A percentile compares a stretch with the other conserved stretches of the same genome.
phyloP scores from a whole-genome alignment of 2,329 filamentous ascomycete genomes.

The Beauveria brongniartii region DNA sequence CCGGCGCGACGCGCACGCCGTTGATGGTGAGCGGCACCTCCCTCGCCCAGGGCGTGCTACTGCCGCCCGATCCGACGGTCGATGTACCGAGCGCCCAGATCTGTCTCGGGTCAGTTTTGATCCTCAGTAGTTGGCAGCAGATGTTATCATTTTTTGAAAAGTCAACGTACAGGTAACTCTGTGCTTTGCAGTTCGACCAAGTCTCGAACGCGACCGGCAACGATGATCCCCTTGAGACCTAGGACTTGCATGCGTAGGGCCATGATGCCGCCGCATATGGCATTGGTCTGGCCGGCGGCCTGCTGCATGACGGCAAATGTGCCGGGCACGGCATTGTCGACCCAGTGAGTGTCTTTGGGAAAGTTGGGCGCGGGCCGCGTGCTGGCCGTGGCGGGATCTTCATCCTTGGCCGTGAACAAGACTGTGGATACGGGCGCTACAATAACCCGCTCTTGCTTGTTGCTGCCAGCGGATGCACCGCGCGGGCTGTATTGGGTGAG shows the following conservation, averaged over 20 bases:
- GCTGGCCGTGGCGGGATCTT: slow-evolving; percentile 17
- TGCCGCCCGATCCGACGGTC: slow-evolving; percentile 48
- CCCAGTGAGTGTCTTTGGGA: slow-evolving; percentile 55
- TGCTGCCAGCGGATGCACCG: slow-evolving; percentile 13
- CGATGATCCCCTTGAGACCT: slow-evolving; percentile 53
- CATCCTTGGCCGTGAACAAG: slow-evolving; percentile 53
- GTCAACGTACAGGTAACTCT: slow-evolving; percentile 44
- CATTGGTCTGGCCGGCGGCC: slow-evolving; percentile 56
- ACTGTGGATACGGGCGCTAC: slow-evolving; percentile 53
- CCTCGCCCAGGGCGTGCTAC: slow-evolving; percentile 47
- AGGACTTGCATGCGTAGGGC: slow-evolving; percentile 58
- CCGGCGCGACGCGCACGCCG: slow-evolving; percentile 36
- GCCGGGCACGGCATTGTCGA: slow-evolving; percentile 51
- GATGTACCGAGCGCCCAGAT: slow-evolving; percentile 51
- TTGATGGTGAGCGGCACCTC: slow-evolving; percentile 37
- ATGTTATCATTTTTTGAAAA: neutral
- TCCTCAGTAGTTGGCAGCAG: too few species aligned
- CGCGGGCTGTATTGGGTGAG: slow-evolving; percentile 26
- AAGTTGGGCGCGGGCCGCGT: slow-evolving; percentile 37
- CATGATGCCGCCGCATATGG: slow-evolving; percentile 71
- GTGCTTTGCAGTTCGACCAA: slow-evolving; percentile 49
- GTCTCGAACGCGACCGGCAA: slow-evolving; percentile 61
- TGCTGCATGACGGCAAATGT: slow-evolving; percentile 62
- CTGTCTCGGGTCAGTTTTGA: slow-evolving; percentile 19
- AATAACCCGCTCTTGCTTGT: slow-evolving; percentile 21